Percentiles rank a stretch among this genome's conserved stretches.
Conservation (phyloP, 2,329 filamentous ascomycete genomes). For the Ilyonectria sp. region DNA sequence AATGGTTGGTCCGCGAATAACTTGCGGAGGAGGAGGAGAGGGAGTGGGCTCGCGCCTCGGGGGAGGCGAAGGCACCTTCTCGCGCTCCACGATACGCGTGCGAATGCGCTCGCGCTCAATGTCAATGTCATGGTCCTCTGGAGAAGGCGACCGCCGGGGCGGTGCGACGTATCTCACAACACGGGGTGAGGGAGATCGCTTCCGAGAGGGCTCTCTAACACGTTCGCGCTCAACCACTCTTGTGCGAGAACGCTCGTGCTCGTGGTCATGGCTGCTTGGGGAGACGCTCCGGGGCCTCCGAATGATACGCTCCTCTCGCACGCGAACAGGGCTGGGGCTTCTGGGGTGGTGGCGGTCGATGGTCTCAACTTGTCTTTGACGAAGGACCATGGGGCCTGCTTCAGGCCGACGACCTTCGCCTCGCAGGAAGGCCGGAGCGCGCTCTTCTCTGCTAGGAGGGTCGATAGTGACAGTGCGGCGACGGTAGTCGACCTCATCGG, state of each 20-base stretch:
- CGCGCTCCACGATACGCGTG: slow-evolving; percentile 64
- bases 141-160: slow-evolving; percentile 54
- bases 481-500: slow-evolving; percentile 55
- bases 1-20: slow-evolving; percentile 83
- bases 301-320: slow-evolving; percentile 61
- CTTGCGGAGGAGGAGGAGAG: slow-evolving; percentile 72
- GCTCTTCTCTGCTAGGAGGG: slow-evolving; percentile 60
- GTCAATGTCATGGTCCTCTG: slow-evolving; percentile 24
- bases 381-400: slow-evolving; percentile 67
- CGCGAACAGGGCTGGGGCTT: slow-evolving; percentile 60
- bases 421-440: slow-evolving; percentile 64
- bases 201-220: slow-evolving; percentile 56
- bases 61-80: slow-evolving; percentile 51
- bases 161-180: slow-evolving; percentile 60
- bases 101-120: slow-evolving; percentile 63
- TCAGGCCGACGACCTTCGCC: slow-evolving; percentile 65
- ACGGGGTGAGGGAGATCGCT: slow-evolving; percentile 56
- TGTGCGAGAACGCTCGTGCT: slow-evolving; percentile 56
- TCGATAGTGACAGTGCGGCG: slow-evolving; percentile 56
- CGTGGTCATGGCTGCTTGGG: slow-evolving; percentile 52
- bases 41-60: slow-evolving; percentile 62
- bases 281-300: slow-evolving; percentile 61
- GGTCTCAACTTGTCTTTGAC: slow-evolving; percentile 69
- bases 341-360: slow-evolving; percentile 64
- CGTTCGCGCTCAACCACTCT: slow-evolving; percentile 48